A percentile compares a stretch with the other conserved stretches of the same genome.
These are phyloP conservation scores for Gossypium rotundifolium DNA, from an alignment of 345 rosid species.

Conservation along the genomic window DNA sequence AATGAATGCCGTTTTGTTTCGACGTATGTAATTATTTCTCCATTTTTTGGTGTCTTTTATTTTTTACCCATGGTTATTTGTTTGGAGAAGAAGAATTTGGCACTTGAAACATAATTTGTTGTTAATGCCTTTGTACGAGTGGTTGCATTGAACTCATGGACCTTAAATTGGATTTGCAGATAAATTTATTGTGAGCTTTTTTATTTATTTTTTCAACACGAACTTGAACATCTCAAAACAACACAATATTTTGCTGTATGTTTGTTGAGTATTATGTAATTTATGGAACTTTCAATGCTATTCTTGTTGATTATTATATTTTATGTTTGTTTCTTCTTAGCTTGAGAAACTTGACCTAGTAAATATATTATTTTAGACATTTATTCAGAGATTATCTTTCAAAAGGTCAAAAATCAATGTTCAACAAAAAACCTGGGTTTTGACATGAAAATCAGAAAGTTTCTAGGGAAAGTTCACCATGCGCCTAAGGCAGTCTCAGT, in stretches of 20 bases:
- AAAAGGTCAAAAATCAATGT: background rate
- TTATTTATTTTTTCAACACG: no score
- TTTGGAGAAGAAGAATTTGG: background rate
- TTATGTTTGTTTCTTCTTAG: background rate
- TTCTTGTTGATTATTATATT: background rate
- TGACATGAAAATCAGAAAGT: background rate
- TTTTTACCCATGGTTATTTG: background rate
- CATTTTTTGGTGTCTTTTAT: background rate
- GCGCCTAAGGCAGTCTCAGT: background rate
- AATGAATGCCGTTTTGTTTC: background rate
- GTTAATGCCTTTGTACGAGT: conserved; percentile 2
- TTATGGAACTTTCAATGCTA: background rate
- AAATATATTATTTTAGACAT: background rate
- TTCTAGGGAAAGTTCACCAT: background rate
- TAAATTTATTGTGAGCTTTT: background rate
- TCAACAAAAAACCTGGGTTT: background rate
- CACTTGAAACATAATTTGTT: conserved; percentile 7
- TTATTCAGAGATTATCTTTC: background rate
- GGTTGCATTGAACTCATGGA: background rate
- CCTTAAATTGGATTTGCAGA: background rate
- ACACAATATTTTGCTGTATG: background rate
- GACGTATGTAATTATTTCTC: conserved; percentile 1
- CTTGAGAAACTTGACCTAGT: background rate
- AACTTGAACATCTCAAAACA: background rate
- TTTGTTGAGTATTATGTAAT: background rate